Base-by-base conservation (phyloP, 2,329 filamentous ascomycete genomes). In the Cladorrhinum sp. region DNA sequence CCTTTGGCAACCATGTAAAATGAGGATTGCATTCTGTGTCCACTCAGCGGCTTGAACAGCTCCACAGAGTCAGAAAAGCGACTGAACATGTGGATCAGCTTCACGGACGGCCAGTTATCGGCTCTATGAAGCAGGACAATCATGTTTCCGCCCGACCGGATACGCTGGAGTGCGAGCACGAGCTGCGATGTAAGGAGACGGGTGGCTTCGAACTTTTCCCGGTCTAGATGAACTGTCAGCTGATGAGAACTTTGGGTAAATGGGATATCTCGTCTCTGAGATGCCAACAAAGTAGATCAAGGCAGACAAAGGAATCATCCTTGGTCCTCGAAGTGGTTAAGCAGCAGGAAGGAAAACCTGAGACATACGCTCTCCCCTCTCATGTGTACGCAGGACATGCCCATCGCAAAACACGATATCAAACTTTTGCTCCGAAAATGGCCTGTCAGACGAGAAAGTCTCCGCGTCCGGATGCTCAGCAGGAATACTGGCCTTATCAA, bases 1-100 rank as follows among this genome's bases (percentile, higher is more conserved):
- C 76, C 65, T 1, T 68, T 75, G 1, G 81, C 81, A 9, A 85
- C 62, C 66, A 84, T 71, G 65, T 86, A 85, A 63, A 84, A 86
- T 0, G 80, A 83, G 0, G 77, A 80, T 3, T 76, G 70, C 20
- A 70, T 79, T 1, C 65, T 67, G 60, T 85, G 79, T 2, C 61
- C 65, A 1, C 7, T 67, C 1, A 7, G 63, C 0, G 79, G 80
- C 66, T 85, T 86, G 67, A 75, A 79, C 0, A 83, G 64, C 21
- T 60, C 48, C 0, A 84, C 65, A 0, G 3, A 5, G 1, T 67
- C 50, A 0, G 79, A 71, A 58, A 85, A 81, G n/a, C 69, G 66
- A 14, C 57, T 64, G 46, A 85, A 79, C 0, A 62, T 67, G 14
- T 73, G 66, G 9, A 85, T 49, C 0, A 79, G 51, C 0, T 66